phyloP scores from a whole-genome alignment of 2,329 filamentous ascomycete species.

The Onygenales sp. region DNA sequence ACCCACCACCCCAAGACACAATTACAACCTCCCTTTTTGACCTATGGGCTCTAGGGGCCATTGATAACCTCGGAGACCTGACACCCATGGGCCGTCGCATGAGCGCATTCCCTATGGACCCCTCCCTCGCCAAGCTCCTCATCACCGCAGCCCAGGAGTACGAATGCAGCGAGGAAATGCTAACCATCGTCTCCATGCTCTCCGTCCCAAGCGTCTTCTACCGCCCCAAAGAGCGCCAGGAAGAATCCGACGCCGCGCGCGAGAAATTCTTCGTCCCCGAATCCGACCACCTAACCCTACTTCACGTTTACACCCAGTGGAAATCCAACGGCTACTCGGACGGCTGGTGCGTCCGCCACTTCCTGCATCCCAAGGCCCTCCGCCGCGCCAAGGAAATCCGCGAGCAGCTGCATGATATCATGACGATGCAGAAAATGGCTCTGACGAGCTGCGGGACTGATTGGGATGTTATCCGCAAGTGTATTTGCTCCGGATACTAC shows the following conservation, averaged over 20 bases:
- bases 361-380: conserved; percentile 88
- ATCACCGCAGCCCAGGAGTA: conserved; percentile 86
- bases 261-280: conserved; percentile 99
- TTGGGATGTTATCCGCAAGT: conserved; percentile 91
- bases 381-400: conserved; percentile 87
- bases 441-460: conserved; percentile 87
- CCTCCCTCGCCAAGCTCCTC: conserved; percentile 84
- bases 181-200: conserved; percentile 96
- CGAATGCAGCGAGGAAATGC: conserved; percentile 92
- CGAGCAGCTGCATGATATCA: conserved; percentile 87
- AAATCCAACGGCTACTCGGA: conserved; percentile 82
- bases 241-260: conserved; percentile 87
- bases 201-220: conserved; percentile 96
- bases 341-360: conserved; percentile 86
- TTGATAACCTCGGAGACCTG: conserved; percentile 89
- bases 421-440: conserved; percentile 85
- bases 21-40: conserved; percentile 97
- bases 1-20: conserved; percentile 93
- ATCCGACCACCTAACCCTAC: conserved; percentile 88
- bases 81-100: conserved; percentile 81
- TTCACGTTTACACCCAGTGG: conserved; percentile 96
- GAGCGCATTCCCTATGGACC: conserved; percentile 98
- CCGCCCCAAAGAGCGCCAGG: conserved; percentile 88
- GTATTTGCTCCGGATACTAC: conserved; percentile 96
- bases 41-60: conserved; percentile 85